phyloP scores from a whole-genome alignment of 768 basidiomycete genomes.

The Stropharia rugosoannulata region DNA sequence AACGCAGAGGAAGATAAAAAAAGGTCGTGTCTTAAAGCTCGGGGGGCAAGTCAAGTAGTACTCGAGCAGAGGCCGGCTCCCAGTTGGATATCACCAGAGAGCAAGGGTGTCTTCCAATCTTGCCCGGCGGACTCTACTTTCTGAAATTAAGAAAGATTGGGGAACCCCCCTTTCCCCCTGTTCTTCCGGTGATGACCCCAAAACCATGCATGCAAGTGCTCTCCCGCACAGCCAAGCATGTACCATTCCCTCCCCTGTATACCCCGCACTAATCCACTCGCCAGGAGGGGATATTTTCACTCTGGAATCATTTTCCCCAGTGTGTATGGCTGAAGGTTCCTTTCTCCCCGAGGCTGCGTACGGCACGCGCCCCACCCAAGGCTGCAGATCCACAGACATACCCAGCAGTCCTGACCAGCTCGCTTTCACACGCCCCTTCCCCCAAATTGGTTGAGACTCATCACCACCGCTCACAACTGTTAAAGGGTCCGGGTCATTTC shows the following conservation, averaged over 20 bases:
- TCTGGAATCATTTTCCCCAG: neutral
- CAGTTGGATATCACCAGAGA: neutral
- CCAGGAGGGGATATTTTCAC: constrained; percentile 38
- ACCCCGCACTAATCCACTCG: constrained; percentile 75
- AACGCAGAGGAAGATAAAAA: neutral
- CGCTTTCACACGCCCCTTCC: constrained; percentile 47
- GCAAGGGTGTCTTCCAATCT: constrained; percentile 31
- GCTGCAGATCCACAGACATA: constrained; percentile 56
- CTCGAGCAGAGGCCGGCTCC: too few species aligned
- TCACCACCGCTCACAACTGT: constrained; percentile 15
- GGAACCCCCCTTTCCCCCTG: constrained; percentile 41
- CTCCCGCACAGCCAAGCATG: constrained; percentile 18
- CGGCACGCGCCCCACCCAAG: constrained; percentile 73
- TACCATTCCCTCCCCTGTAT: constrained; percentile 59
- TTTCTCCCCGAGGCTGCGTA: constrained; percentile 42
- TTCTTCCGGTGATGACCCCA: constrained; percentile 23
- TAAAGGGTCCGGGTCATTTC: constrained; percentile 17
- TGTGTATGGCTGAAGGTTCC: constrained; percentile 4
- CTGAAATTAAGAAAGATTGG: constrained; percentile 42
- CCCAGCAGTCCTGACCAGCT: constrained; percentile 68
- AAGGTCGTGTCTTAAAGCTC: neutral
- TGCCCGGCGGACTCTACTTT: constrained; percentile 46
- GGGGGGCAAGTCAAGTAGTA: neutral
- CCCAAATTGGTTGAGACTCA: constrained; percentile 21
- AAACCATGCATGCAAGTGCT: constrained; percentile 38